A percentile compares a stretch with the other conserved stretches of the same genome.
phyloP scores from a whole-genome alignment of 2,329 filamentous ascomycete species.

The Pseudogymnoascus sp. region DNA sequence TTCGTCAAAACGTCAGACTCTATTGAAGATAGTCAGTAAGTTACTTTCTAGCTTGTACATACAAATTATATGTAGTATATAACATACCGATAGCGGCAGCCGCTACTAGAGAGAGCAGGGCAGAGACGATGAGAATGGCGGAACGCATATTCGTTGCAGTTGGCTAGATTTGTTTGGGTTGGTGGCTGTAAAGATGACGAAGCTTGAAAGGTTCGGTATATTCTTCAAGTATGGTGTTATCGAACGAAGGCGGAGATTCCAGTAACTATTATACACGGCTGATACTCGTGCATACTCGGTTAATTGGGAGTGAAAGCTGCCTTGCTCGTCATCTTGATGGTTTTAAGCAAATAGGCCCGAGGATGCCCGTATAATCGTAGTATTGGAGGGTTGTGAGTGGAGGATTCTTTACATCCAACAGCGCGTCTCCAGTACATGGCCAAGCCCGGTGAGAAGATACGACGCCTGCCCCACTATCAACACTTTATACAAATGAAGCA shows the following conservation, averaged over 20 bases:
- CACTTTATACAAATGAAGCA: not conserved
- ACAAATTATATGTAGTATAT: not conserved
- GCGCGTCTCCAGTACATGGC: not conserved
- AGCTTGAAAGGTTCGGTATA: not conserved
- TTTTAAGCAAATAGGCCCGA: not conserved
- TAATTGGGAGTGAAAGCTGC: not conserved
- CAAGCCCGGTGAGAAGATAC: not conserved
- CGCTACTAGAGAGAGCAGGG: not conserved
- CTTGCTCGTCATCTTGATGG: not conserved
- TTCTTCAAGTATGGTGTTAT: not conserved
- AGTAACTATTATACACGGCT: not conserved
- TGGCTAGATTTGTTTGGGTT: not conserved
- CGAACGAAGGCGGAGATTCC: not conserved
- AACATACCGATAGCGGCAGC: not conserved
- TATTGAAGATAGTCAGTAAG: not conserved
- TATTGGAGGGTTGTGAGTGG: not conserved
- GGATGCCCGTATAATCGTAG: not conserved
- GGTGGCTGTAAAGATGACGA: not conserved
- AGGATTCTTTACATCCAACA: not conserved
- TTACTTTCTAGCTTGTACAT: not conserved
- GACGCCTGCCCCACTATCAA: not conserved
- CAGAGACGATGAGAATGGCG: not conserved
- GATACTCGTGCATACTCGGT: not conserved
- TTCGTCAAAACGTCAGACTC: not conserved
- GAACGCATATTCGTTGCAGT: not conserved